Conservation (phyloP, 2,329 filamentous ascomycete species). For the Sclerotinia nivalis region DNA sequence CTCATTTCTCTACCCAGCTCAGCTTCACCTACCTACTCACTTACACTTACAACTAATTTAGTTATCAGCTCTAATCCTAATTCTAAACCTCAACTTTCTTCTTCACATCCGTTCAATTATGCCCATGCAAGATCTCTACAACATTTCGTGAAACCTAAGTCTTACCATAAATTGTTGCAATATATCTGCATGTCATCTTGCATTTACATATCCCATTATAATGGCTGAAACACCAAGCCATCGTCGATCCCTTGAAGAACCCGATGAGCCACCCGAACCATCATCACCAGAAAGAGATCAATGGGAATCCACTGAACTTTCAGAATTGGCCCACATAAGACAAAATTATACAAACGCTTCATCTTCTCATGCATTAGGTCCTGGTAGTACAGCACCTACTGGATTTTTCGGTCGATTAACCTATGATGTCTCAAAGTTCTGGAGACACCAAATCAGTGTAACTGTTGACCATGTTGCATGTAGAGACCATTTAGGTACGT, state of each 20-base stretch:
- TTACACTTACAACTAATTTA: background rate
- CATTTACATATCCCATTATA: background rate
- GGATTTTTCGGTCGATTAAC: constrained; percentile 29
- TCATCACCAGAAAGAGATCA: constrained; percentile 29
- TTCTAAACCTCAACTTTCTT: background rate
- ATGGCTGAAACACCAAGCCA: constrained; percentile 22
- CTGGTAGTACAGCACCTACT: constrained; percentile 21
- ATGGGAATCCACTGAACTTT: constrained; percentile 36
- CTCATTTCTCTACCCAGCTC: background rate
- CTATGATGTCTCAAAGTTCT: constrained; percentile 44
- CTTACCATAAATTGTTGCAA: background rate
- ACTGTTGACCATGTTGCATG: constrained; percentile 52
- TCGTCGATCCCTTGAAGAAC: constrained; percentile 12
- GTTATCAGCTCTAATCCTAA: background rate
- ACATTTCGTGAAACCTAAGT: background rate
- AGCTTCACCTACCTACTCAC: too few species aligned
- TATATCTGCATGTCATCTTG: constrained; percentile 14
- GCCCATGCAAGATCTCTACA: background rate
- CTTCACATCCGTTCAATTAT: background rate
- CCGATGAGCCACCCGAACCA: constrained; percentile 22
- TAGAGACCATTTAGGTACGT: constrained; percentile 58
- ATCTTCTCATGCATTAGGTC: constrained; percentile 8
- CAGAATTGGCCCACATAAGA: constrained; percentile 30
- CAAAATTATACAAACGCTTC: constrained; percentile 36
- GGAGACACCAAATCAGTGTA: constrained; percentile 52